These are phyloP conservation scores for Agrocybe praecox DNA, from an alignment of 768 basidiomycete species.

Conservation along the genomic window DNA sequence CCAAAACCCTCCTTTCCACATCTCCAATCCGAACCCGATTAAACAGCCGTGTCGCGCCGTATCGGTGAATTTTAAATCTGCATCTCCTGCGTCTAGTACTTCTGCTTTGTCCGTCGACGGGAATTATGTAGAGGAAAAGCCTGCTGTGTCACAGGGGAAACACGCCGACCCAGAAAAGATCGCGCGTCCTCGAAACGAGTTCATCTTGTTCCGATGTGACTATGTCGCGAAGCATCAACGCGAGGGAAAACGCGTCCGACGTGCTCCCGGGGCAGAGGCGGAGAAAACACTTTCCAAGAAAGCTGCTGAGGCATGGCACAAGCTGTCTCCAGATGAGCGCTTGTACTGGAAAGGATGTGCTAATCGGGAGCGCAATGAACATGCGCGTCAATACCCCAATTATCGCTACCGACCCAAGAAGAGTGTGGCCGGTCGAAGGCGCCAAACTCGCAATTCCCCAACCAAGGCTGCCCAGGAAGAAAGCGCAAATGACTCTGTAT, in stretches of 20 bases:
- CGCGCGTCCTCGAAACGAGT: slow-evolving; percentile 69
- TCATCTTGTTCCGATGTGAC: slow-evolving; percentile 75
- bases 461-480: background rate
- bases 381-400: slow-evolving; percentile 57
- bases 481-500: background rate
- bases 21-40: slow-evolving; percentile 21
- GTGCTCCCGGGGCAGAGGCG: slow-evolving; percentile 32
- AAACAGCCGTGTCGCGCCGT: slow-evolving; percentile 3
- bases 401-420: slow-evolving; percentile 67
- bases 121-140: slow-evolving; percentile 13
- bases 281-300: slow-evolving; percentile 74
- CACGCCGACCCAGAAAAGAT: slow-evolving; percentile 58
- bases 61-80: slow-evolving; percentile 13
- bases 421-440: slow-evolving; percentile 29
- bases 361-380: slow-evolving; percentile 55
- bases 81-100: slow-evolving; percentile 22
- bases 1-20: slow-evolving; percentile 24
- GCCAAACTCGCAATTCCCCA: slow-evolving; percentile 20
- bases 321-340: slow-evolving; percentile 49
- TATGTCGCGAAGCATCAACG: slow-evolving; percentile 51
- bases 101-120: slow-evolving; percentile 25
- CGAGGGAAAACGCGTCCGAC: slow-evolving; percentile 36
- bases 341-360: slow-evolving; percentile 56
- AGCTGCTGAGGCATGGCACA: slow-evolving; percentile 76
- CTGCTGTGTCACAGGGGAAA: slow-evolving; percentile 16